phyloP scores from a whole-genome alignment of 1,139 yeast species.

The Suhomyces chickasaworum region DNA sequence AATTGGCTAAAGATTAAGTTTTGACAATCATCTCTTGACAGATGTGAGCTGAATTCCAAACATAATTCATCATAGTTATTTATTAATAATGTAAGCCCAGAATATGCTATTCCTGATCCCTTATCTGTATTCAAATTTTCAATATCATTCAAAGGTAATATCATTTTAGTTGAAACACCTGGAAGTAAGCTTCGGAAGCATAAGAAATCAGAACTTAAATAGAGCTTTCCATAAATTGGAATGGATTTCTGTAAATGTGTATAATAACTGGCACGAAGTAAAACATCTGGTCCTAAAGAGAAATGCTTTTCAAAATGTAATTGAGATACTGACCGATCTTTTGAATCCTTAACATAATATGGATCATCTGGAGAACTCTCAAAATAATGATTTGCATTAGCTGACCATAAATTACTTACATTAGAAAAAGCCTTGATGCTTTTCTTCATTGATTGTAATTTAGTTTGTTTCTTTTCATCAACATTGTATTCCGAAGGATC shows the following conservation, averaged over 20 bases:
- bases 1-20: conserved; percentile 50
- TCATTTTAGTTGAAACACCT: conserved; percentile 78
- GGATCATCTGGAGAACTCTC: conserved; percentile 43
- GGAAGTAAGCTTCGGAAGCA: conserved; percentile 83
- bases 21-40: conserved; percentile 74
- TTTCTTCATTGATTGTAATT: conserved; percentile 28
- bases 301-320: conserved; percentile 65
- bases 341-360: conserved; percentile 45
- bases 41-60: conserved; percentile 70
- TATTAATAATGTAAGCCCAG: conserved; percentile 67
- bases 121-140: conserved; percentile 67
- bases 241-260: conserved; percentile 69
- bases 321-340: conserved; percentile 49
- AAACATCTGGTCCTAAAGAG: conserved; percentile 54
- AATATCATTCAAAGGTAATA: conserved; percentile 73
- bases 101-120: conserved; percentile 52
- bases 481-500: conserved; percentile 31
- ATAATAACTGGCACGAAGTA: conserved; percentile 67
- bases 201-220: conserved; percentile 63
- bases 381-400: conserved; percentile 62
- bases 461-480: conserved; percentile 15
- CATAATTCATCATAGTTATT: conserved; percentile 76
- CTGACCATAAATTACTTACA: conserved; percentile 61
- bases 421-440: conserved; percentile 33
- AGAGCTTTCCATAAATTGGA: conserved; percentile 82